phyloP scores from a whole-genome alignment of 805 yeast species.

The Candida nitratophila region DNA sequence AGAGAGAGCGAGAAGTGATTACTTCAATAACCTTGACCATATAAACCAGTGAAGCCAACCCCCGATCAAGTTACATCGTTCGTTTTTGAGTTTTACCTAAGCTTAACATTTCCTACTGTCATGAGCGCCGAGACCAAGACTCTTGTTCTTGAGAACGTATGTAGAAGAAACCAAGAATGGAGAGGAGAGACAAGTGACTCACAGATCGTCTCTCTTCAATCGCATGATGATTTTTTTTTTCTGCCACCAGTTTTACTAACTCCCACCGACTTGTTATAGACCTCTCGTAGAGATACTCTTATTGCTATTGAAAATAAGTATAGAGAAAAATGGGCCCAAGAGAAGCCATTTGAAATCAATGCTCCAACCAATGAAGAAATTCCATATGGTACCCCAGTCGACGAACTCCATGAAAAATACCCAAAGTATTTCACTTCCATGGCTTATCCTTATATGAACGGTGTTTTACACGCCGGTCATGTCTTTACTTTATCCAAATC shows the following conservation, averaged over 20 bases:
- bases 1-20: too few species aligned
- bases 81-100: too few species aligned
- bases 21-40: too few species aligned
- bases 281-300: conserved; percentile 91
- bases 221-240: too few species aligned
- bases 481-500: conserved; percentile 90
- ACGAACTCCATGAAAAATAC: conserved; percentile 65
- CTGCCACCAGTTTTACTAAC: background rate
- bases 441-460: conserved; percentile 99
- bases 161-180: conserved; percentile 5
- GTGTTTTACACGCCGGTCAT: conserved; percentile 97
- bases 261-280: conserved; percentile 29
- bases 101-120: background rate
- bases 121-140: conserved; percentile 25
- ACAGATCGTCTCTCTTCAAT: too few species aligned
- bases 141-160: conserved; percentile 34
- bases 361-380: conserved; percentile 75
- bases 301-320: conserved; percentile 84
- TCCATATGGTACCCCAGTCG: conserved; percentile 46
- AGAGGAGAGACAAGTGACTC: too few species aligned
- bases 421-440: conserved; percentile 89
- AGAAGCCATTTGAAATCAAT: conserved; percentile 76
- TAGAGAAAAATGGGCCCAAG: conserved; percentile 82
- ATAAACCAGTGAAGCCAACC: too few species aligned
- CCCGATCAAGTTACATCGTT: too few species aligned